phyloP scores from a whole-genome alignment of 257 asterid species.

The Solanum etuberosum region DNA sequence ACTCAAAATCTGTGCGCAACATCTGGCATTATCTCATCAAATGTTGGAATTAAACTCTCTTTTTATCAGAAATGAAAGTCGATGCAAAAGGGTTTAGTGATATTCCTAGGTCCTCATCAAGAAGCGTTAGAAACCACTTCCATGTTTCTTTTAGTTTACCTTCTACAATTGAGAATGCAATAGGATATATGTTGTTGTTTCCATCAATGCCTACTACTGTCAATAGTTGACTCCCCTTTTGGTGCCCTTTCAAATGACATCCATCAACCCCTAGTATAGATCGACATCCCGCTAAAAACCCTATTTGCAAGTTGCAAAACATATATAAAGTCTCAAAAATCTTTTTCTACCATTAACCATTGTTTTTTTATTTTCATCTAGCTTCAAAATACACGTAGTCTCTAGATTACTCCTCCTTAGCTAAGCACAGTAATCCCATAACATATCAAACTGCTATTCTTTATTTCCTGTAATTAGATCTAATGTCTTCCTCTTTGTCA shows the following conservation, averaged over 20 bases:
- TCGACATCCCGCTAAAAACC: background rate
- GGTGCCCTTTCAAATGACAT: background rate
- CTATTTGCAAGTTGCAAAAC: too few relatives aligned
- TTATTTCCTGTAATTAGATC: too few relatives aligned
- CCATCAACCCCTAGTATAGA: background rate
- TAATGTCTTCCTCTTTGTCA: too few relatives aligned
- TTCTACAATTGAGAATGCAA: background rate
- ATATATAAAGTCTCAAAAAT: too few relatives aligned
- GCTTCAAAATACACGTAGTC: background rate
- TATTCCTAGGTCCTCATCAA: background rate
- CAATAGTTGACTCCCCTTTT: background rate
- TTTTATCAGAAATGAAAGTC: background rate
- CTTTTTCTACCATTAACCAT: too few relatives aligned
- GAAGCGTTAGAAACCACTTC: too few relatives aligned
- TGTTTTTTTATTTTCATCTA: too few relatives aligned
- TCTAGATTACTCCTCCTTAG: too few relatives aligned
- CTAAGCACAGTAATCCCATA: too few relatives aligned
- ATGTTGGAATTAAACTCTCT: background rate
- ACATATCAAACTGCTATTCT: too few relatives aligned
- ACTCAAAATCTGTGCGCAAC: background rate
- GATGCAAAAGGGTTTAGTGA: background rate
- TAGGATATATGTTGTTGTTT: background rate
- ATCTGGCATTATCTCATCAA: background rate
- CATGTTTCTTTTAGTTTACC: too few relatives aligned
- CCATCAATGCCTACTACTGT: background rate